A percentile compares a stretch with the other conserved stretches of the same genome.
Evolutionary conservation across 768 basidiomycete genomes (phyloP).

Genomic region (Cystobasidium onofrii): DNA sequence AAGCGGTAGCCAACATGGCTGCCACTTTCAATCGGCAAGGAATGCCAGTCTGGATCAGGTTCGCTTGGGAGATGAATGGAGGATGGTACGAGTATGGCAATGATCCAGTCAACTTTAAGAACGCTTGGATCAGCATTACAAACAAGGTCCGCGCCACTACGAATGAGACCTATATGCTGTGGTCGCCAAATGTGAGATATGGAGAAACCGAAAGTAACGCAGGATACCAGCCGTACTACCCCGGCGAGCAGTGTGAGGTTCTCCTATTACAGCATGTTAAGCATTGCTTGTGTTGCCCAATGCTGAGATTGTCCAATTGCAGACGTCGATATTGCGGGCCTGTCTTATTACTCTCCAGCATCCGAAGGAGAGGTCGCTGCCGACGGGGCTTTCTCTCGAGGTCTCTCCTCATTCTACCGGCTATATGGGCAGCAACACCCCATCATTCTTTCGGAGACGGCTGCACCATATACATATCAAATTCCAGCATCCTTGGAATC

Average conservation of each 20-base stretch:
- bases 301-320: not conserved
- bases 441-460: constrained; percentile 34
- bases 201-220: constrained; percentile 19
- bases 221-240: constrained; percentile 34
- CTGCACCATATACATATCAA: constrained; percentile 34
- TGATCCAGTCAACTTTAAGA: constrained; percentile 25
- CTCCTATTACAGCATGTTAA: too few relatives aligned
- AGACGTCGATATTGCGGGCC: constrained; percentile 35
- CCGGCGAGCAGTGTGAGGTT: constrained; percentile 34
- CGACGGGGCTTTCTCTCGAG: not conserved
- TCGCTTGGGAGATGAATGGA: constrained; percentile 37
- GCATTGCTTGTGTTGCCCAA: not conserved
- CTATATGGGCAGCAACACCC: constrained; percentile 31
- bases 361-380: constrained; percentile 22
- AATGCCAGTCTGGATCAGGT: constrained; percentile 34
- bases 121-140: constrained; percentile 27
- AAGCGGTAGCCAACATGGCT: constrained; percentile 15
- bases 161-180: constrained; percentile 32
- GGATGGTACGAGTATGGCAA: constrained; percentile 34
- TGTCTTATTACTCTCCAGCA: constrained; percentile 31
- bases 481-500: constrained; percentile 23
- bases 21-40: constrained; percentile 27
- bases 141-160: constrained; percentile 15
- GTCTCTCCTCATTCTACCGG: constrained; percentile 15
- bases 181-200: constrained; percentile 33